phyloP scores from a whole-genome alignment of 192 early-diverging fungal species.

The Coemansia sp. region DNA sequence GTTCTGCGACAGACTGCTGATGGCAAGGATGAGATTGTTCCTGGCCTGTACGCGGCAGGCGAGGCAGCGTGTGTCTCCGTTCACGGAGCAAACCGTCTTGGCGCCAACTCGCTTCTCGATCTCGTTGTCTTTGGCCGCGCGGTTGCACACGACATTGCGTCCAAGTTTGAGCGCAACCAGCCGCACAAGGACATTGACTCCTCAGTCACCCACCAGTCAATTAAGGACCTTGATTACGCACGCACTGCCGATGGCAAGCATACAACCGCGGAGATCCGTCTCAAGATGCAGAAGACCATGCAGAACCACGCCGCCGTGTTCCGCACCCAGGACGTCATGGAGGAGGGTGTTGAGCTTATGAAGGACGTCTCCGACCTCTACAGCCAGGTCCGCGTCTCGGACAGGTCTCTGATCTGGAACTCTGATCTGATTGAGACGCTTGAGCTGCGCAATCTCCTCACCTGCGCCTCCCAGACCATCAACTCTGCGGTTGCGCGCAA shows the following conservation, averaged over 20 bases:
- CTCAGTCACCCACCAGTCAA: constrained; percentile 83
- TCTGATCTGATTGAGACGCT: constrained; percentile 95
- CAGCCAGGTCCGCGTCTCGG: constrained; percentile 82
- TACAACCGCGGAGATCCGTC: constrained; percentile 82
- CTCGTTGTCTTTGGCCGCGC: constrained; percentile 99
- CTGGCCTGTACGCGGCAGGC: constrained; percentile 97
- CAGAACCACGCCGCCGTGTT: constrained; percentile 97
- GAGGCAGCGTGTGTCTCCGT: constrained; percentile 98
- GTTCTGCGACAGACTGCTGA: constrained; percentile 75
- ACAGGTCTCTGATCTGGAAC: constrained; percentile 98
- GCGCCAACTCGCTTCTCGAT: constrained; percentile 97
- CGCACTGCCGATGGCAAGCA: constrained; percentile 80
- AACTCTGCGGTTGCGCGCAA: constrained; percentile 87
- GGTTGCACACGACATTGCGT: constrained; percentile 89
- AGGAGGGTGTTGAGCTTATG: constrained; percentile 89
- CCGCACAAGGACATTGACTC: constrained; percentile 80
- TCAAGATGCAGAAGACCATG: constrained; percentile 98
- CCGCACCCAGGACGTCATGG: constrained; percentile 84
- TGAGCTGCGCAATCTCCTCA: constrained; percentile 97
- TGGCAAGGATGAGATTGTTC: constrained; percentile 90
- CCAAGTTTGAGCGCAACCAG: constrained; percentile 85
- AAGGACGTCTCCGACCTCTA: constrained; percentile 78
- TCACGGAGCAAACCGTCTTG: constrained; percentile 97
- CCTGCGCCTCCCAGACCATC: constrained; percentile 92
- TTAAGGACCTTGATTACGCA: constrained; percentile 95